phyloP scores from a whole-genome alignment of 2,329 filamentous ascomycete genomes.

The Ceratocystis huliohia region DNA sequence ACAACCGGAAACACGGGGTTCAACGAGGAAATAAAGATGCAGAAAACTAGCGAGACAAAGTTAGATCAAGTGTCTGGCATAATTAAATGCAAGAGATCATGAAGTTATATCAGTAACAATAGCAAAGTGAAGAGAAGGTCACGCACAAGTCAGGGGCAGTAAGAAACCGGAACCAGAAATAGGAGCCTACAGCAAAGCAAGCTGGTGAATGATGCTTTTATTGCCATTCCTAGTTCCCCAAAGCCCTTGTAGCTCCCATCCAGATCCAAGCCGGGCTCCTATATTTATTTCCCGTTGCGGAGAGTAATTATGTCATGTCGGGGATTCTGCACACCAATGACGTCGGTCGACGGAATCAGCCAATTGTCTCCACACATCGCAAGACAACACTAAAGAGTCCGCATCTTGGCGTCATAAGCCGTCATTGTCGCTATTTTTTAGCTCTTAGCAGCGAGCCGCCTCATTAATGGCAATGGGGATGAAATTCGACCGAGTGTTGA shows the following conservation, averaged over 20 bases:
- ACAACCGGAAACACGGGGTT: background rate
- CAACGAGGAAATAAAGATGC: background rate
- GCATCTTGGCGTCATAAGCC: slow-evolving; percentile 2
- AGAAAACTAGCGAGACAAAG: too few species aligned
- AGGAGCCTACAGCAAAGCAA: background rate
- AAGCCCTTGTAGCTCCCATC: background rate
- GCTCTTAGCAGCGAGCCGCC: background rate
- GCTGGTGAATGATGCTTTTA: background rate
- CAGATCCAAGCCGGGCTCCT: background rate
- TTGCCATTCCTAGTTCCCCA: background rate
- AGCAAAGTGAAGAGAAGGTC: background rate
- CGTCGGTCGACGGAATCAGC: slow-evolving; percentile 4
- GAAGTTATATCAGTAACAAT: background rate
- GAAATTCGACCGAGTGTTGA: background rate
- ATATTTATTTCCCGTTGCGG: slow-evolving; percentile 3
- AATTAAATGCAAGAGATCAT: background rate
- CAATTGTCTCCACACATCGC: background rate
- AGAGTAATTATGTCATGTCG: background rate
- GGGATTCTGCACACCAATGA: slow-evolving; percentile 3
- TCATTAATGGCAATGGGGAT: background rate
- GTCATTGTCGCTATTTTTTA: background rate
- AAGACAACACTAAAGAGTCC: background rate
- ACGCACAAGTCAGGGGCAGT: background rate
- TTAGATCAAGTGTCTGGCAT: background rate
- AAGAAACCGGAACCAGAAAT: background rate